Evolutionary conservation across 164 flowering plant genomes (phyloP).

Genomic region (Akebia trifoliata): DNA sequence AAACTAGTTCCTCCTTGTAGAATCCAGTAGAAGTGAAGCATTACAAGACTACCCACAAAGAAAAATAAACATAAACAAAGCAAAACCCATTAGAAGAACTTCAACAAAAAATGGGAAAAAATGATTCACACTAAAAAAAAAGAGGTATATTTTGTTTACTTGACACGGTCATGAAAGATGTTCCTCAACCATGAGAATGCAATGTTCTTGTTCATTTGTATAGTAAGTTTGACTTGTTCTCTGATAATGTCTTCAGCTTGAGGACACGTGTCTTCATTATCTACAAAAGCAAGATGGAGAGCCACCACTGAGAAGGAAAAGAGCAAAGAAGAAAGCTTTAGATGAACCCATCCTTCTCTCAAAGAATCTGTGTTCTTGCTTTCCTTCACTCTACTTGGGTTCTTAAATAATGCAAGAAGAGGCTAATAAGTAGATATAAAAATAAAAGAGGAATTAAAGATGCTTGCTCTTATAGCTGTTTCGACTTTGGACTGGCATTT

Average conservation of each 20-base stretch:
- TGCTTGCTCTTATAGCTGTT: too few species aligned
- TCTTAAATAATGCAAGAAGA: too few species aligned
- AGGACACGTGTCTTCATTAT: conserved; percentile 61
- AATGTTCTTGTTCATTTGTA: conserved; percentile 99
- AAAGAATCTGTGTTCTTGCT: too few species aligned
- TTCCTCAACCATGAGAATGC: conserved; percentile 99
- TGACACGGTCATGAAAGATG: conserved; percentile 97
- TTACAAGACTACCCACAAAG: conserved; percentile 65
- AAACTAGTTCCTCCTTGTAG: conserved; percentile 85
- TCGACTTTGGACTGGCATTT: too few species aligned
- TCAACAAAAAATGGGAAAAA: not conserved
- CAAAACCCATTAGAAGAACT: conserved; percentile 5
- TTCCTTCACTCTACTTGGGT: too few species aligned
- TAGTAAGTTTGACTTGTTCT: conserved; percentile 87
- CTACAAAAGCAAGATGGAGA: conserved; percentile 38
- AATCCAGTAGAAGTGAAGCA: conserved; percentile 93
- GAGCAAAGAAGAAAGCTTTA: conserved; percentile 36
- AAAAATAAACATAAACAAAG: conserved; percentile 9
- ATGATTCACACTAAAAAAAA: not conserved
- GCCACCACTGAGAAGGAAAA: conserved; percentile 31
- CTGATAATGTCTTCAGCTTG: conserved; percentile 92
- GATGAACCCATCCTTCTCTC: conserved; percentile 52
- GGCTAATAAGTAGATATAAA: too few species aligned
- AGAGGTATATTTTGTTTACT: too few species aligned
- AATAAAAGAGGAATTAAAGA: too few species aligned